Percentiles rank a stretch among this genome's conserved stretches.
phyloP scores from a whole-genome alignment of 768 basidiomycete genomes.

The Auricularia sp. region DNA sequence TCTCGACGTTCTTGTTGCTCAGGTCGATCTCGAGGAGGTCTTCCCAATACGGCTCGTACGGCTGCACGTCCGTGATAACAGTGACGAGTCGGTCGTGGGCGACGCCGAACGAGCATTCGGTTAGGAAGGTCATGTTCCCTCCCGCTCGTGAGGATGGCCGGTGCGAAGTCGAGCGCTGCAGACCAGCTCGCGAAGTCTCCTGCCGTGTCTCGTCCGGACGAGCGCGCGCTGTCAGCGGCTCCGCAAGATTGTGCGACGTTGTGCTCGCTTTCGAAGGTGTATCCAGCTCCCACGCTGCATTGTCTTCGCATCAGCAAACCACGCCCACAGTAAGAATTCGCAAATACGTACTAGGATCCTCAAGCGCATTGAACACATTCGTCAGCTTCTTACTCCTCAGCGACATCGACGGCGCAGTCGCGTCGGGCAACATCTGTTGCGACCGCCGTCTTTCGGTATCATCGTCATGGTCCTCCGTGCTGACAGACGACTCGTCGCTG shows the following conservation, averaged over 20 bases:
- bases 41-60: conserved; percentile 95
- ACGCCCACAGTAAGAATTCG: conserved; percentile 6
- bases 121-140: conserved; percentile 63
- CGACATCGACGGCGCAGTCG: conserved; percentile 25
- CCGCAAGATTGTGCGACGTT: conserved; percentile 38
- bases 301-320: conserved; percentile 14
- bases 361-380: conserved; percentile 67
- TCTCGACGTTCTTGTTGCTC: conserved; percentile 61
- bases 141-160: conserved; percentile 22
- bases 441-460: background rate
- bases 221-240: conserved; percentile 24
- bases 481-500: conserved; percentile 20
- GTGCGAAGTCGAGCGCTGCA: background rate
- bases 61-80: conserved; percentile 89
- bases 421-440: background rate
- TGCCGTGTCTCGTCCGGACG: background rate
- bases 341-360: conserved; percentile 47
- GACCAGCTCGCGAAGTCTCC: background rate
- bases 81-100: conserved; percentile 86
- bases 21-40: conserved; percentile 65
- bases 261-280: conserved; percentile 49
- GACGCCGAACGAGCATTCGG: conserved; percentile 93
- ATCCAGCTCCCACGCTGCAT: conserved; percentile 32
- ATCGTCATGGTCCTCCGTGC: conserved; percentile 17
- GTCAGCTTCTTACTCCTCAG: conserved; percentile 72